Evolutionary conservation across 495 filamentous ascomycete genomes (phyloP).

Genomic region (Zalerion maritima): DNA sequence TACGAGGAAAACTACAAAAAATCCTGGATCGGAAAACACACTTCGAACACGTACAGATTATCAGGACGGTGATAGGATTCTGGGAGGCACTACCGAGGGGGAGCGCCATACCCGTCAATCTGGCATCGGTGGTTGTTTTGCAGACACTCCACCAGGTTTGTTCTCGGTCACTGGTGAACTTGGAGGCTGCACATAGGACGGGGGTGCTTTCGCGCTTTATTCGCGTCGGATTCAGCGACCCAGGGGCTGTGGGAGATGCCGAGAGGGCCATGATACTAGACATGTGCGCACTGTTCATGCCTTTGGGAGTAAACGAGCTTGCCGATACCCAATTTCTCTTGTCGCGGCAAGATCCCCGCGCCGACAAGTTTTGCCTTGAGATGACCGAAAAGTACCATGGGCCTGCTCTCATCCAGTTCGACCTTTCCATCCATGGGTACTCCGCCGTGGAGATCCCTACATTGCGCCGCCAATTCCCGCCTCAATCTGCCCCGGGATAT

Average conservation of each 20-base stretch:
- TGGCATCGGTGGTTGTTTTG: conserved; percentile 45
- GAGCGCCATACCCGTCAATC: conserved; percentile 23
- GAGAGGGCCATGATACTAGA: conserved; percentile 46
- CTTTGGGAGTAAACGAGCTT: conserved; percentile 57
- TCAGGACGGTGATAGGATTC: conserved; percentile 49
- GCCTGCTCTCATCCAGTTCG: conserved; percentile 84
- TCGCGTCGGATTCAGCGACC: conserved; percentile 42
- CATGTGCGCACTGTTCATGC: conserved; percentile 43
- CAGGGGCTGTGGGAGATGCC: conserved; percentile 26
- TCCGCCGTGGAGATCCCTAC: conserved; percentile 78
- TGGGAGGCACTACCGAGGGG: conserved; percentile 44
- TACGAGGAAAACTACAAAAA: conserved; percentile 25
- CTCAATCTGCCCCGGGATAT: conserved; percentile 59
- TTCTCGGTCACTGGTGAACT: conserved; percentile 54
- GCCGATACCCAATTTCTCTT: conserved; percentile 70
- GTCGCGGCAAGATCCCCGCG: conserved; percentile 41
- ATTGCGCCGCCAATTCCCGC: conserved; percentile 68
- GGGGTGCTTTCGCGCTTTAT: conserved; percentile 61
- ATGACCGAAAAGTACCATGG: conserved; percentile 56
- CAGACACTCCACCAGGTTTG: conserved; percentile 36
- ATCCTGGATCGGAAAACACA: conserved; percentile 39
- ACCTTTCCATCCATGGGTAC: conserved; percentile 75
- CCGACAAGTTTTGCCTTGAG: conserved; percentile 58
- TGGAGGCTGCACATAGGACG: conserved; percentile 61
- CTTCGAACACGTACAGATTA: conserved; percentile 47